phyloP scores from a whole-genome alignment of 2,329 filamentous ascomycete species.

The Pyricularia sp. region DNA sequence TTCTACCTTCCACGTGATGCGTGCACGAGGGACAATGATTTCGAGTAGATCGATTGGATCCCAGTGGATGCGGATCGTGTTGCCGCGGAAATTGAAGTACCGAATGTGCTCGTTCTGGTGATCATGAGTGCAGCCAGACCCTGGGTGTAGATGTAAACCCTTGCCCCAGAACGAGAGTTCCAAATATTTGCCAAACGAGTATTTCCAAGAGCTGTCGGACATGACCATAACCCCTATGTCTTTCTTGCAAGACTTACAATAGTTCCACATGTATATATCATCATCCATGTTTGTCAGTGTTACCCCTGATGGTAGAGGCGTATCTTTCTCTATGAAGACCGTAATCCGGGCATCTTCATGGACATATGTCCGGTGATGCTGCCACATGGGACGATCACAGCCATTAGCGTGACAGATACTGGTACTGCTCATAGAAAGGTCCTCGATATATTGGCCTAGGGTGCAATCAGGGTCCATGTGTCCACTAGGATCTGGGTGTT shows the following conservation, averaged over 20 bases:
- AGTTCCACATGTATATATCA: conserved; percentile 94
- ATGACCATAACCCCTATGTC: conserved; percentile 83
- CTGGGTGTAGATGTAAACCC: conserved; percentile 59
- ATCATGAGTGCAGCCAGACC: conserved; percentile 70
- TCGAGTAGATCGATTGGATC: conserved; percentile 87
- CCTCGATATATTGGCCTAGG: conserved; percentile 87
- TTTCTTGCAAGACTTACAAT: conserved; percentile 80
- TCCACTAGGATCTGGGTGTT: conserved; percentile 54
- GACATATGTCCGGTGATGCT: conserved; percentile 93
- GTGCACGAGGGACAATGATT: conserved; percentile 78
- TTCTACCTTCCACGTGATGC: conserved; percentile 96
- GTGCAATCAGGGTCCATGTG: conserved; percentile 76
- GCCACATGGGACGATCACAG: conserved; percentile 77
- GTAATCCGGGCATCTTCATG: conserved; percentile 91
- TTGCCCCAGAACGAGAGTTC: conserved; percentile 94
- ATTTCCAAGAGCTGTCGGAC: conserved; percentile 93
- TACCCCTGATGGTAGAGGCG: conserved; percentile 35
- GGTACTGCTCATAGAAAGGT: conserved; percentile 64
- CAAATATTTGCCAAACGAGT: conserved; percentile 97
- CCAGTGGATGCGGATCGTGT: conserved; percentile 80
- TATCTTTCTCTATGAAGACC: conserved; percentile 64
- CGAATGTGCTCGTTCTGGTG: conserved; percentile 84
- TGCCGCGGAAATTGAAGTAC: conserved; percentile 81
- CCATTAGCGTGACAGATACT: conserved; percentile 70
- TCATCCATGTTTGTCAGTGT: conserved; percentile 31